These are phyloP conservation scores for Colletotrichum sp. DNA, from an alignment of 2,329 filamentous ascomycete species.

Conservation along the genomic window DNA sequence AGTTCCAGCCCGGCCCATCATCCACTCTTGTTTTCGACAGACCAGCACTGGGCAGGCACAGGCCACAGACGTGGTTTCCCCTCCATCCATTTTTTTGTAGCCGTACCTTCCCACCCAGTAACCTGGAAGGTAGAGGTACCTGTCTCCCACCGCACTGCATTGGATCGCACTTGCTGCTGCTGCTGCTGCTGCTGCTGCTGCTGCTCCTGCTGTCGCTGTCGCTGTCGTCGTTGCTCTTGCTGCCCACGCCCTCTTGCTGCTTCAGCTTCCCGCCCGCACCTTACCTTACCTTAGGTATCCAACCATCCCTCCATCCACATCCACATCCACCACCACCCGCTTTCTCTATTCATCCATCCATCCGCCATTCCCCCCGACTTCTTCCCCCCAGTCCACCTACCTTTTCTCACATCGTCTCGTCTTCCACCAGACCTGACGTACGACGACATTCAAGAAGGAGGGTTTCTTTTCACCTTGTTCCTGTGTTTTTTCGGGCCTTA, in stretches of 20 bases:
- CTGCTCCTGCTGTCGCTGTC: neutral
- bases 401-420: constrained; percentile 5
- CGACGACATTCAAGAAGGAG: neutral
- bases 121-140: neutral
- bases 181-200: neutral
- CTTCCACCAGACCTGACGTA: neutral
- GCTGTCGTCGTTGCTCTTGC: neutral
- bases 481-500: neutral
- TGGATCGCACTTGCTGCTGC: neutral
- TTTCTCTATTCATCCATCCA: neutral
- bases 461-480: neutral
- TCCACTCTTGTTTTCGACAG: neutral
- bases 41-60: neutral
- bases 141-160: neutral
- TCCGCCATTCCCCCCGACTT: neutral
- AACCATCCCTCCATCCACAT: neutral
- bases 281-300: neutral
- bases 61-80: neutral
- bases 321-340: neutral
- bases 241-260: neutral
- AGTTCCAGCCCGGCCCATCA: constrained; percentile 17
- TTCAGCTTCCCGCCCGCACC: neutral
- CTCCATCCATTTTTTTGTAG: neutral
- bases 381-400: neutral
- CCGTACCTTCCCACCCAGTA: neutral